Conservation (phyloP, 805 yeast species). For the Schwanniomyces yamadae region DNA sequence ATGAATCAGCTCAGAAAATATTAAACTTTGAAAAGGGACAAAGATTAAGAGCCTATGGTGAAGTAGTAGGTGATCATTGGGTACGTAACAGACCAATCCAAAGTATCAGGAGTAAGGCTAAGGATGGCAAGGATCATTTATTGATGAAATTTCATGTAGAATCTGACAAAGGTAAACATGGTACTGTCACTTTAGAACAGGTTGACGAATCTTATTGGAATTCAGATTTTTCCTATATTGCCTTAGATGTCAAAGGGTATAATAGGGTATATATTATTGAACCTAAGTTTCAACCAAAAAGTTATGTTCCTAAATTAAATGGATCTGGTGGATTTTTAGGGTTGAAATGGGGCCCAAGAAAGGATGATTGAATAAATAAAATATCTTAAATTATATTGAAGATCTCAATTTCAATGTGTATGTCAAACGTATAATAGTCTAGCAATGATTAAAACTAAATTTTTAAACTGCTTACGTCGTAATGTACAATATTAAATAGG, state of each 20-base stretch:
- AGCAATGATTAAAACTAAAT: too few species aligned
- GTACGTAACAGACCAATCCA: constrained; percentile 84
- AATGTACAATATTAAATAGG: too few species aligned
- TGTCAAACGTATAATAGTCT: too few species aligned
- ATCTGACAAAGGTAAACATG: constrained; percentile 59
- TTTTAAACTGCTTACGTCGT: too few species aligned
- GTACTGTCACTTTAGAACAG: constrained; percentile 78
- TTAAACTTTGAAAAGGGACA: constrained; percentile 54
- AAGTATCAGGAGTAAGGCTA: constrained; percentile 62
- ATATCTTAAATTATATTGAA: too few species aligned
- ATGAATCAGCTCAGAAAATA: constrained; percentile 54
- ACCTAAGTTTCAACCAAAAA: constrained; percentile 51
- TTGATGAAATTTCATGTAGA: constrained; percentile 86
- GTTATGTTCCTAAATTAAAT: constrained; percentile 35
- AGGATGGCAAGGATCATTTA: constrained; percentile 77
- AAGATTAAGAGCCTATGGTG: constrained; percentile 83
- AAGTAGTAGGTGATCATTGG: constrained; percentile 69
- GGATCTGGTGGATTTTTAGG: constrained; percentile 67
- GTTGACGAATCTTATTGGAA: constrained; percentile 62
- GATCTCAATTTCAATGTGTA: too few species aligned
- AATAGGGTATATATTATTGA: constrained; percentile 67
- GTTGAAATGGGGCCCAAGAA: constrained; percentile 82
- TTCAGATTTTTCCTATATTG: constrained; percentile 70
- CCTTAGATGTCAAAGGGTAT: constrained; percentile 72
- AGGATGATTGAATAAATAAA: constrained; percentile 41